Evolutionary conservation across 2,329 filamentous ascomycete genomes (phyloP).

Genomic region (Penicillium freii): DNA sequence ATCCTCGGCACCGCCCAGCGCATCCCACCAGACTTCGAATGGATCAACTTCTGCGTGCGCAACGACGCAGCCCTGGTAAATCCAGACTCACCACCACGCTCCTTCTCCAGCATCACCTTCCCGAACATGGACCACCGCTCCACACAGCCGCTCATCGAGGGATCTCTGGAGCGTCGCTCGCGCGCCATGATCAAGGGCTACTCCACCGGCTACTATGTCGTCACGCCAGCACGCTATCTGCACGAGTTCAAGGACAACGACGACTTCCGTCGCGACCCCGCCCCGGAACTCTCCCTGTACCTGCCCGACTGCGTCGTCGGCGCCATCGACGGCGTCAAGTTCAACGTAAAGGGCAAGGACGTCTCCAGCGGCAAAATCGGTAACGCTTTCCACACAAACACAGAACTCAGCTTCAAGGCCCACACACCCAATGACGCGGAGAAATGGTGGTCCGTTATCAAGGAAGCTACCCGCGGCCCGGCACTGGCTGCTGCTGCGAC

Average conservation of each 20-base stretch:
- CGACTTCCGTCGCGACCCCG: slow-evolving; percentile 55
- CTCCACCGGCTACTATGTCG: slow-evolving; percentile 80
- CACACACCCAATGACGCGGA: slow-evolving; percentile 75
- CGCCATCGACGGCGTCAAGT: slow-evolving; percentile 71
- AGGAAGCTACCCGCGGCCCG: slow-evolving; percentile 28
- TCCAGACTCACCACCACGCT: slow-evolving; percentile 69
- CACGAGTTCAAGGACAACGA: slow-evolving; percentile 97
- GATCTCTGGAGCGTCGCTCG: slow-evolving; percentile 84
- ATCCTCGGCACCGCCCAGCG: slow-evolving; percentile 74
- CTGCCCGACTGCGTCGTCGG: slow-evolving; percentile 86
- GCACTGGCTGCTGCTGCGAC: neutral
- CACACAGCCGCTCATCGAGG: slow-evolving; percentile 81
- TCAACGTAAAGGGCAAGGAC: slow-evolving; percentile 95
- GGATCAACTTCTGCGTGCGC: slow-evolving; percentile 76
- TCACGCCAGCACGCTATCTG: slow-evolving; percentile 82
- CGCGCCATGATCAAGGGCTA: slow-evolving; percentile 79
- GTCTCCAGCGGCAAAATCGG: slow-evolving; percentile 72
- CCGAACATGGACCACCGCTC: slow-evolving; percentile 82
- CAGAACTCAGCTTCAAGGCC: slow-evolving; percentile 85
- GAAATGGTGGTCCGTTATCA: slow-evolving; percentile 79
- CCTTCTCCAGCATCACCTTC: slow-evolving; percentile 72
- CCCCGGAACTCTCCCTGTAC: slow-evolving; percentile 84
- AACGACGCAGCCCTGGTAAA: slow-evolving; percentile 73
- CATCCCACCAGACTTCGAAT: slow-evolving; percentile 84
- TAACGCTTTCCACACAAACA: slow-evolving; percentile 73